Evolutionary conservation across 805 yeast genomes (phyloP), one percentile per base, ranked within the genome.

Genomic region (Barnettozyma siamensis): DNA sequence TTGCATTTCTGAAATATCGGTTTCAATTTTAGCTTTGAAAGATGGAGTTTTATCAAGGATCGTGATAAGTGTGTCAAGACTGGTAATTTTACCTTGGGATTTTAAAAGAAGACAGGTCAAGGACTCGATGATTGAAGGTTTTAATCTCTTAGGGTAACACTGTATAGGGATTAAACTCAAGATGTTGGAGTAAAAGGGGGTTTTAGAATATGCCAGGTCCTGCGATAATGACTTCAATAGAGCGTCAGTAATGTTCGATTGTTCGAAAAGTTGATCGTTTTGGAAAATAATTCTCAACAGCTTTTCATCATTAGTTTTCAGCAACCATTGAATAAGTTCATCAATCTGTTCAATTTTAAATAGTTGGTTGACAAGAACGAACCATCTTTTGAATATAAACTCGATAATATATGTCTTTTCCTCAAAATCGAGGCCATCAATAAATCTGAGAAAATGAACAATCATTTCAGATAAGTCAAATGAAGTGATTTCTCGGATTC

Each of bases 371-470:
- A 70, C 41, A 1, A 81, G 44, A 1, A 80, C 72, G 31, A 70
- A 51, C 88, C 88, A 83, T 50, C 86, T 73, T 9, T 51, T 47
- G 38, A 79, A 67, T 0, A 68, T 40, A 12, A 53, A 41, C 28
- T 43, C 23, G 8, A 64, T 41, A 39, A 2, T 13, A 41, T 16
- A 2, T 55, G 38, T 2, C 36, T 45, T 15, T 45, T 37, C 16
- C 9, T 20, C 9, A 15, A 11, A 3, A 33, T 8, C 30, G 4
- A 4, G 21, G 7, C 8, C 13, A 12, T 32, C 23, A 12, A 62
- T 50, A 41, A 47, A 60, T 6, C 44, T 38, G n/a, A 66, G 36
- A 37, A 67, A 65, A 2, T 44, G 39, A 1, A 37, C 29, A 4
- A 47, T 28, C 10, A 65, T 31, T 4, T 33, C 28, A 0, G 44